Percentiles rank a stretch among this genome's conserved stretches.
These are phyloP conservation scores for Magnaporthiopsis rhizophila DNA, from an alignment of 2,329 filamentous ascomycete species.

Conservation along the genomic window DNA sequence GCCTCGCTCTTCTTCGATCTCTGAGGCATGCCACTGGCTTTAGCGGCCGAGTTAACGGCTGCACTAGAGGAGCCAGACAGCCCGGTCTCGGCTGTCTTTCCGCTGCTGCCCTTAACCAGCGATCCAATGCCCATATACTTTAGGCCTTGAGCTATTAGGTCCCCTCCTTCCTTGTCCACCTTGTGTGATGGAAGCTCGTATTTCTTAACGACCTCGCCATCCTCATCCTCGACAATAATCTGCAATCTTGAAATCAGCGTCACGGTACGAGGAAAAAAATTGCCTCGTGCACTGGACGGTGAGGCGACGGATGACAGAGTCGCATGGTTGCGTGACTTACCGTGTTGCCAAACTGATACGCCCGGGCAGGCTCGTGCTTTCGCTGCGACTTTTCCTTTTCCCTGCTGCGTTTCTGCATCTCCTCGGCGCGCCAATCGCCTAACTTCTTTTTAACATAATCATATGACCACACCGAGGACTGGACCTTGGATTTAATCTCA, in stretches of 20 bases:
- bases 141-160: constrained; percentile 34
- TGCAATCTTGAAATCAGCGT: constrained; percentile 19
- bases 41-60: constrained; percentile 19
- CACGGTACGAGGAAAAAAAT: not conserved
- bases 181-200: constrained; percentile 62
- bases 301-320: not conserved
- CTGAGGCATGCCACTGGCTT: constrained; percentile 22
- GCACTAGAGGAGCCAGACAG: constrained; percentile 19
- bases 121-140: constrained; percentile 48
- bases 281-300: not conserved
- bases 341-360: constrained; percentile 79
- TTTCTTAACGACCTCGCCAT: constrained; percentile 79
- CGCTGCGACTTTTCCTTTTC: constrained; percentile 47
- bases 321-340: constrained; percentile 30
- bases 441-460: constrained; percentile 41
- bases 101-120: constrained; percentile 29
- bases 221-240: constrained; percentile 79
- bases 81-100: constrained; percentile 23
- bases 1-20: constrained; percentile 32
- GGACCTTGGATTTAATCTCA: constrained; percentile 26
- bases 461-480: constrained; percentile 31
- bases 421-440: constrained; percentile 46
- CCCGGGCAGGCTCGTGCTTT: constrained; percentile 64
- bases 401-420: constrained; percentile 60
- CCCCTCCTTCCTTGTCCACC: constrained; percentile 29